phyloP scores from a whole-genome alignment of 129 eudicot species.

The Lonicera japonica region DNA sequence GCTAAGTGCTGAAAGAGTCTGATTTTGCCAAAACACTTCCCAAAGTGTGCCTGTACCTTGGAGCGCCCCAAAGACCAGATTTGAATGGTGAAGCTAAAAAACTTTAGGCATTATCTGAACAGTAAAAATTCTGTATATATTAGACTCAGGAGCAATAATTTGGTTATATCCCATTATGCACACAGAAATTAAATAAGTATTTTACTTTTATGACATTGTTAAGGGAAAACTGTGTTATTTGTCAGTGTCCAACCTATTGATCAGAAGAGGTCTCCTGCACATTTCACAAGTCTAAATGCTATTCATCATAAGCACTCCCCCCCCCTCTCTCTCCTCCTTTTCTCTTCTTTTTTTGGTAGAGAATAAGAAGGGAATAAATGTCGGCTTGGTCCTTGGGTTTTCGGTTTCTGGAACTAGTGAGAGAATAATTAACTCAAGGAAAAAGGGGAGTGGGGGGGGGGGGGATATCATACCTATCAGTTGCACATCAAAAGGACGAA shows the following conservation, averaged over 20 bases:
- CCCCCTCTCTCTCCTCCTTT: background rate
- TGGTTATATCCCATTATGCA: slow-evolving; percentile 1
- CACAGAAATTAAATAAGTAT: background rate
- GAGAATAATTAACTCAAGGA: background rate
- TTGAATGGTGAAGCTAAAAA: background rate
- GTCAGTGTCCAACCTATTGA: background rate
- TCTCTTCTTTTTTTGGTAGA: background rate
- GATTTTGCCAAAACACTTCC: too few relatives aligned
- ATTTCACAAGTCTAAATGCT: slow-evolving; percentile 1
- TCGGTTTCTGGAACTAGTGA: background rate
- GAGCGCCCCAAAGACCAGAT: background rate
- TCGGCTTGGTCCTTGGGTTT: background rate
- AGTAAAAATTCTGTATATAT: background rate
- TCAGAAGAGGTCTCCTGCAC: slow-evolving; percentile 4
- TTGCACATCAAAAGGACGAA: slow-evolving; percentile 97
- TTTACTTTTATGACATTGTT: background rate
- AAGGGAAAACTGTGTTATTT: background rate
- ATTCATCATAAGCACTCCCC: background rate
- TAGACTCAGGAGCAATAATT: background rate
- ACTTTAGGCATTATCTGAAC: background rate
- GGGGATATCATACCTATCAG: slow-evolving; percentile 49
- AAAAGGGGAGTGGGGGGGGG: background rate
- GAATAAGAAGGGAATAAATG: background rate
- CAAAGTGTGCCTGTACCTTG: background rate
- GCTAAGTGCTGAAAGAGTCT: background rate